Conservation (phyloP, 371 early-diverging fungal species). For the Actinomortierella ambigua region DNA sequence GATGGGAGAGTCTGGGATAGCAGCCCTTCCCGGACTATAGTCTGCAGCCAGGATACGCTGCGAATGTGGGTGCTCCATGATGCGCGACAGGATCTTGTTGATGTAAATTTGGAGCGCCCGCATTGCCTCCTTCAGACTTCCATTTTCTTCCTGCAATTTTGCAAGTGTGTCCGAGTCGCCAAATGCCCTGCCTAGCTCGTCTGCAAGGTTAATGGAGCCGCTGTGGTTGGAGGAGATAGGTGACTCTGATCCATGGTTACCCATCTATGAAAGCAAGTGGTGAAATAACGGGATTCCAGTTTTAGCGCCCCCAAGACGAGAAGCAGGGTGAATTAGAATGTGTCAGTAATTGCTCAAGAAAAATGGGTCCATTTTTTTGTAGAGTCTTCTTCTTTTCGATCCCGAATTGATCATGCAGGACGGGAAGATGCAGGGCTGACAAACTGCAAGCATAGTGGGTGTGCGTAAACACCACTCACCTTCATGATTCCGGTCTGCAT, state of each 20-base stretch:
- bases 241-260: no score
- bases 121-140: constrained; percentile 60
- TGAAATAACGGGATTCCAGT: no score
- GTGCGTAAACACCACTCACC: constrained; percentile 11
- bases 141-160: constrained; percentile 54
- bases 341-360: no score
- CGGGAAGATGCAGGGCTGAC: neutral
- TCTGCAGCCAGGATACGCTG: constrained; percentile 42
- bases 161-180: constrained; percentile 11
- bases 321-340: no score
- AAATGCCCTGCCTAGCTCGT: constrained; percentile 63
- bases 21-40: constrained; percentile 24
- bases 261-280: no score
- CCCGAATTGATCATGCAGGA: neutral
- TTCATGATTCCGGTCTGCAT: constrained; percentile 62
- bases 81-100: constrained; percentile 62
- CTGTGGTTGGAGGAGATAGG: constrained; percentile 3
- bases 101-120: constrained; percentile 66
- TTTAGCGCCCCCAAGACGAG: no score
- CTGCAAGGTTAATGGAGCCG: constrained; percentile 58
- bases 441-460: neutral
- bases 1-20: constrained; percentile 14
- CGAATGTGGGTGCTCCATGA: constrained; percentile 38
- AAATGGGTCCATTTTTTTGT: neutral
- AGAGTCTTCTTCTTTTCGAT: constrained; percentile 3